phyloP scores from a whole-genome alignment of 2,329 filamentous ascomycete species.

The Metarhizium robertsii region DNA sequence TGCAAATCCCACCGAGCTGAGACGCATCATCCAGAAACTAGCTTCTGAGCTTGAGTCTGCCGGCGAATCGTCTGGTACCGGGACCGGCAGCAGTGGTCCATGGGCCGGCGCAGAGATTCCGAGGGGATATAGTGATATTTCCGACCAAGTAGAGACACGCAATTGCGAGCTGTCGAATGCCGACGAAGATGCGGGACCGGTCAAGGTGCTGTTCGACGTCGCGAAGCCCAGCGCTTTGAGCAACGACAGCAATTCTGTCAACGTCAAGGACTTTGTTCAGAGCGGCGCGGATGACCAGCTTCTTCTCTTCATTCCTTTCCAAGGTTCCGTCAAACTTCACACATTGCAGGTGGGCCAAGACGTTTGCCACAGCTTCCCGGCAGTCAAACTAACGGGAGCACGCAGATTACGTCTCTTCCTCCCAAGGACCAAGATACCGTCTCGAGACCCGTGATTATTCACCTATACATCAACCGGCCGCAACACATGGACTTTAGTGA shows the following conservation, averaged over 20 bases:
- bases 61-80: constrained; percentile 32
- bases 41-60: constrained; percentile 55
- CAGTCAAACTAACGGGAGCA: background rate
- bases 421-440: constrained; percentile 61
- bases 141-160: constrained; percentile 67
- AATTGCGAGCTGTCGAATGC: constrained; percentile 83
- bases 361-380: background rate
- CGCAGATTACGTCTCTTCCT: constrained; percentile 73
- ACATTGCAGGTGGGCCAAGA: constrained; percentile 51
- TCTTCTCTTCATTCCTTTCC: constrained; percentile 86
- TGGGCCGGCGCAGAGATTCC: constrained; percentile 74
- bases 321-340: constrained; percentile 80
- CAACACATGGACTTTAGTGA: constrained; percentile 94
- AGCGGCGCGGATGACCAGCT: constrained; percentile 96
- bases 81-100: constrained; percentile 24
- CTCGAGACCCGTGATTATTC: constrained; percentile 73
- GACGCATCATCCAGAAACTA: constrained; percentile 62
- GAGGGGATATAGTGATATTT: constrained; percentile 75
- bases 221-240: constrained; percentile 55
- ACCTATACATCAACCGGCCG: constrained; percentile 78
- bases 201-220: constrained; percentile 63
- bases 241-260: constrained; percentile 42
- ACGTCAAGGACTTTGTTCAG: constrained; percentile 76
- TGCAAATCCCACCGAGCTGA: constrained; percentile 62
- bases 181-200: constrained; percentile 64